Base-by-base conservation (phyloP, 1,284 basidiomycete species). In the Malassezia dermatis region DNA sequence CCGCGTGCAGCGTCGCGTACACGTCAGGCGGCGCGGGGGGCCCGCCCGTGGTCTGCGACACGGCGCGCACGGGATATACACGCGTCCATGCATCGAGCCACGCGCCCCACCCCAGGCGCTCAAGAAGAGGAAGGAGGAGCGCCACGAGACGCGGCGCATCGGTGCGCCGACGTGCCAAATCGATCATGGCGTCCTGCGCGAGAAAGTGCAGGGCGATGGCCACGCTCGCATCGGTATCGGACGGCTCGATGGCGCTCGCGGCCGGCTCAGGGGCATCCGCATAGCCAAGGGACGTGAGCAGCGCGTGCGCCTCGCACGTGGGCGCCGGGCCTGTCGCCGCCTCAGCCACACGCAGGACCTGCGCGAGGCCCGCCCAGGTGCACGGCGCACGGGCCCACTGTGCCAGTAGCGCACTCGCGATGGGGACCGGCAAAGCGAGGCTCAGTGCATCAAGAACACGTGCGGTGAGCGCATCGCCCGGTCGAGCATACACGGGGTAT, bases 171-270 rank as follows among this genome's bases (percentile, higher is more conserved):
- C 51, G 51, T 42, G 10, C 31, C 28, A 10, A 24, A 27, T 63
- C 62, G 28, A 62, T 55, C 12, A 39, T 54, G 7, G 57, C 52
- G 28, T 69, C 65, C 28, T 62, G 59, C 21, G 64, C 63, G 24
- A 62, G 54, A 28, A 69, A 53, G 48, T 69, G 65, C 21, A 69
- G 57, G n/a, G 40, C 46, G 19, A 48, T 15, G 8, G 58, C 48
- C 10, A 61, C 39, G 43, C 26, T 27, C 27, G 23, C 32, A 34
- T 37, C 19, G 15, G 43, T 19, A 11, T 27, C 24, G 10, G 12
- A 7, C 24, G 41, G 10, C 15, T 13, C 24, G 10, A 3, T 2
- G 41, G 41, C 6, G 24, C 17, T 4, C 7, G 27, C 12, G 8
- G 41, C 8, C 41, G 41, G 4, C 8, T 13, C 5, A 2, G 24